A percentile compares a stretch with the other conserved stretches of the same genome.
phyloP scores from a whole-genome alignment of 2,329 filamentous ascomycete genomes.

The Pseudonectria foliicola region DNA sequence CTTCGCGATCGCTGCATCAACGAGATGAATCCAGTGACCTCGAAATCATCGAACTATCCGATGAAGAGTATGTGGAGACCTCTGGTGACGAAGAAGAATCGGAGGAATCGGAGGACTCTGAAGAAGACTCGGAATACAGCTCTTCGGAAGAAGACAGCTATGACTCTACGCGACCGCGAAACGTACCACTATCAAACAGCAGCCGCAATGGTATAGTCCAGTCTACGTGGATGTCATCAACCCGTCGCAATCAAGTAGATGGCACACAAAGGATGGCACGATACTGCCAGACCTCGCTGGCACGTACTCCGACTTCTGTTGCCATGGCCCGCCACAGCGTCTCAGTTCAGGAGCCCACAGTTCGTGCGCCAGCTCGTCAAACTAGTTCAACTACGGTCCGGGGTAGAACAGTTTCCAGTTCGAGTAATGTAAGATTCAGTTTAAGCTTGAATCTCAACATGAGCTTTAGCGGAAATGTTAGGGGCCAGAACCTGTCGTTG shows the following conservation, averaged over 20 bases:
- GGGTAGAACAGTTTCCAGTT: slow-evolving; percentile 4
- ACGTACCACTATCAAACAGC: no score
- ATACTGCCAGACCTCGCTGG: no score
- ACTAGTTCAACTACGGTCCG: slow-evolving; percentile 1
- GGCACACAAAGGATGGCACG: no score
- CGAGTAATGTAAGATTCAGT: slow-evolving; percentile 18
- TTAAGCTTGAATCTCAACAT: slow-evolving; percentile 19
- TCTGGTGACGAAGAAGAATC: slow-evolving; percentile 7
- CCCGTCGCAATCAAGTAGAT: no score
- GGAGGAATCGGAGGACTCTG: slow-evolving; percentile 1
- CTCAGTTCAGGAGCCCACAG: no score
- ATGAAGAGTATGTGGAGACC: slow-evolving; percentile 1
- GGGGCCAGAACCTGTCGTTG: slow-evolving; percentile 18
- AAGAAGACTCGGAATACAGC: slow-evolving; percentile 10
- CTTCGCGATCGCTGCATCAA: no score
- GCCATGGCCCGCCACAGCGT: no score
- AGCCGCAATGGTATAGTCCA: no score
- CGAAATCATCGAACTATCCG: slow-evolving; percentile 1
- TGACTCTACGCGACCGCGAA: no score
- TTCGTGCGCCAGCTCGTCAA: slow-evolving; percentile 9
- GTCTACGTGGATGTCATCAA: no score
- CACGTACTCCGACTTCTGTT: no score
- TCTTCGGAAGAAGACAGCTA: background rate
- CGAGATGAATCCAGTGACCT: background rate
- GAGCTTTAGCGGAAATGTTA: slow-evolving; percentile 18